Conservation (phyloP, 83 land plant genomes). For the Thuja plicata region DNA sequence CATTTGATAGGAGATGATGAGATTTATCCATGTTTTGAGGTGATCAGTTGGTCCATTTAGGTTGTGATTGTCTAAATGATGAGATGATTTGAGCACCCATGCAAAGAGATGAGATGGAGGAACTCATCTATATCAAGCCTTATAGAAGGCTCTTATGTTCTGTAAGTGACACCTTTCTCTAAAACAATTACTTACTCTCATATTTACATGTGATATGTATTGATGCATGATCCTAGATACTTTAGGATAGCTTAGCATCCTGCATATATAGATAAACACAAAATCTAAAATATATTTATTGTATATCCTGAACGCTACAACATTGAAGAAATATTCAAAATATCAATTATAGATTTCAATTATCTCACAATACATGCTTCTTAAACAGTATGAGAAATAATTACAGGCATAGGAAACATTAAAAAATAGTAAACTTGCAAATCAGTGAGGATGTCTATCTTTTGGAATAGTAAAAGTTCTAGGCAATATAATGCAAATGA, state of each 20-base stretch:
- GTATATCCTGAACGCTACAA: neutral
- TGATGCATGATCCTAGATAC: neutral
- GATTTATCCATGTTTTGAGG: neutral
- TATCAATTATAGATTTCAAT: neutral
- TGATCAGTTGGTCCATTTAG: neutral
- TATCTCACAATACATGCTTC: neutral
- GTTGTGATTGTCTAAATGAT: neutral
- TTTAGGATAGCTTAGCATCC: neutral
- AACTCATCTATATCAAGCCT: neutral
- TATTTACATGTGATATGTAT: neutral
- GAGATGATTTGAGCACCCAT: neutral
- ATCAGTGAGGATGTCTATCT: neutral
- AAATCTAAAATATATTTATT: neutral
- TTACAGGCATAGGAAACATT: neutral
- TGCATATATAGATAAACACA: neutral
- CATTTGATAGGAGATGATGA: neutral
- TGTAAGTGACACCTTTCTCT: neutral
- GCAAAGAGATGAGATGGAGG: neutral
- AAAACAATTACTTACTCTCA: neutral
- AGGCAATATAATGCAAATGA: neutral
- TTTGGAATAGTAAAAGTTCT: neutral
- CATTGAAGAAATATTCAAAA: neutral
- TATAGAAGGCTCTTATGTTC: neutral
- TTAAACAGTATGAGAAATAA: no score
- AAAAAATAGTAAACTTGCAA: neutral